These are phyloP conservation scores for Alternaria burnsii DNA, from an alignment of 2,329 filamentous ascomycete genomes.

Conservation along the genomic window DNA sequence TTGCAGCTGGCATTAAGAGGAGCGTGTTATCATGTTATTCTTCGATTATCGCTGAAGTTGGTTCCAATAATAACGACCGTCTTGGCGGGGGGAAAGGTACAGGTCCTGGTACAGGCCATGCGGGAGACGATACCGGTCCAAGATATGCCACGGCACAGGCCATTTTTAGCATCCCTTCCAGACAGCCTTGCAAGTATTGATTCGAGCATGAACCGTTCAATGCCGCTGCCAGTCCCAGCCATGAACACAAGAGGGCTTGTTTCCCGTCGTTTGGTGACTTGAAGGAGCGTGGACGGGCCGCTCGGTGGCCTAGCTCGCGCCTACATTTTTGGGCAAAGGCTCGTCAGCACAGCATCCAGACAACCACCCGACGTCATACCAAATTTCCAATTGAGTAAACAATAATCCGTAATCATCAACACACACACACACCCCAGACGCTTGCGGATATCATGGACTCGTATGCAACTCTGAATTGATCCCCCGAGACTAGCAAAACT, in stretches of 20 bases:
- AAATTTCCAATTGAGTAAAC: not conserved
- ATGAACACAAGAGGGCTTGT: not conserved
- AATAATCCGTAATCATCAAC: not conserved
- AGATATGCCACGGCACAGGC: not conserved
- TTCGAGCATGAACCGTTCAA: not conserved
- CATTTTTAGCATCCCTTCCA: not conserved
- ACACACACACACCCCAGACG: not conserved
- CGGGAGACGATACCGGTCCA: conserved; percentile 16
- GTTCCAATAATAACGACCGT: conserved; percentile 33
- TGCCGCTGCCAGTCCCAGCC: not conserved
- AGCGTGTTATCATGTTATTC: conserved; percentile 10
- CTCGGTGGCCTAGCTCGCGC: conserved; percentile 26
- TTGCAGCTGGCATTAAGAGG: conserved; percentile 3
- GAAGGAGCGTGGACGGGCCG: conserved; percentile 12
- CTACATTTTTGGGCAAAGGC: conserved; percentile 35
- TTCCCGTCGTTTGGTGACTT: conserved; percentile 11
- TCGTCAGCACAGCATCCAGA: conserved; percentile 19
- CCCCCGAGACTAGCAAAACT: conserved; percentile 7
- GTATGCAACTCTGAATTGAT: conserved; percentile 32
- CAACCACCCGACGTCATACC: conserved; percentile 24
- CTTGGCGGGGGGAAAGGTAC: conserved; percentile 30
- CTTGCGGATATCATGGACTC: conserved; percentile 44
- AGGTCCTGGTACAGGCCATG: conserved; percentile 23
- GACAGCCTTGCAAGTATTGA: not conserved
- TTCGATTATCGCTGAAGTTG: conserved; percentile 22